These are phyloP conservation scores for Kwoniella sp. DNA, from an alignment of 768 basidiomycete species.

Conservation along the genomic window DNA sequence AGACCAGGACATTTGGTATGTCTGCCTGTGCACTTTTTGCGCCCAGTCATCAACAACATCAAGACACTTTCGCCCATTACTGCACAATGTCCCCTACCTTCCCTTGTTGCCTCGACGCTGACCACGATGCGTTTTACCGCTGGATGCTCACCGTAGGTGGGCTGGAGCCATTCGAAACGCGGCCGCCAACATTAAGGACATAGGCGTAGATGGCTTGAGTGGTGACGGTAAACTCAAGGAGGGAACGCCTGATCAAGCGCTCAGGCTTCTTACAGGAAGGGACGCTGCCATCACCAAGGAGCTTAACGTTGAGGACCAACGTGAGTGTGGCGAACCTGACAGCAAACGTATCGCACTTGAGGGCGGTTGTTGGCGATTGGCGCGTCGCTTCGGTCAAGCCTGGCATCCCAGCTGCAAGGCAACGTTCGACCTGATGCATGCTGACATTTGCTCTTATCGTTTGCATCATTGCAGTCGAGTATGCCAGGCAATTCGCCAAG, in stretches of 20 bases:
- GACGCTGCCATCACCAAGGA: background rate
- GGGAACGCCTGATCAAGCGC: background rate
- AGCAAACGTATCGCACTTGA: too few species aligned
- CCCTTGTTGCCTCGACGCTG: background rate
- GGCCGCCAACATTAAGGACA: background rate
- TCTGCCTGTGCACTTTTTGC: too few species aligned
- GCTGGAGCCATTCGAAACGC: background rate
- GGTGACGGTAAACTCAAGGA: background rate
- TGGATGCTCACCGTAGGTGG: constrained; percentile 1
- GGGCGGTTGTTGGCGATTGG: too few species aligned
- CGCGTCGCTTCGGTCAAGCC: too few species aligned
- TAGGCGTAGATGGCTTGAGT: background rate
- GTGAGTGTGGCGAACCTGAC: background rate
- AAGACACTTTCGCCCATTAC: too few species aligned
- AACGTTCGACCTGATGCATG: too few species aligned
- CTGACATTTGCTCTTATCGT: background rate
- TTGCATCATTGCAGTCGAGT: background rate
- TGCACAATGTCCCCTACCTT: too few species aligned
- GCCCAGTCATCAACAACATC: too few species aligned
- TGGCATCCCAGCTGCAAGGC: too few species aligned
- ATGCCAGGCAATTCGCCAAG: background rate
- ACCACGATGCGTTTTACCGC: background rate
- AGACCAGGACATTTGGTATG: background rate
- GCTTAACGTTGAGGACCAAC: background rate
- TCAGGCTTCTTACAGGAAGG: background rate